Conservation (phyloP, 345 rosid species). For the Anacardium occidentale region DNA sequence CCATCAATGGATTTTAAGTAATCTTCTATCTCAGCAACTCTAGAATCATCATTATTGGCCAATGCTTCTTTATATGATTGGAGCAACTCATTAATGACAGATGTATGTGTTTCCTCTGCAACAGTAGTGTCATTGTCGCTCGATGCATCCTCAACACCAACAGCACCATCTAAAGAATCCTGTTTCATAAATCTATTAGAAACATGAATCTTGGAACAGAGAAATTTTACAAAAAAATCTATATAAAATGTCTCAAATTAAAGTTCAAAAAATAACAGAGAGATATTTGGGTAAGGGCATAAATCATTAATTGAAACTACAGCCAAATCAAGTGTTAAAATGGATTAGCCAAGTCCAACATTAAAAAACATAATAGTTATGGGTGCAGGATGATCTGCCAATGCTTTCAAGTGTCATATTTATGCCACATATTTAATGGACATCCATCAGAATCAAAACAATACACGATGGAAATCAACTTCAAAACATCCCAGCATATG, state of each 20-base stretch:
- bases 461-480: neutral
- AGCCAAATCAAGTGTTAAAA: neutral
- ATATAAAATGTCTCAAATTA: neutral
- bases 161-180: slow-evolving; percentile 61
- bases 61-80: slow-evolving; percentile 68
- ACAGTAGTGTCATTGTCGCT: slow-evolving; percentile 36
- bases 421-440: neutral
- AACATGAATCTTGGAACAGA: slow-evolving; percentile 5
- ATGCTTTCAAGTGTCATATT: neutral
- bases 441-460: neutral
- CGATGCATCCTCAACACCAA: slow-evolving; percentile 38
- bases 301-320: neutral
- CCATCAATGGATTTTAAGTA: slow-evolving; percentile 66
- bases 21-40: slow-evolving; percentile 64
- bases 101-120: slow-evolving; percentile 50
- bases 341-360: neutral
- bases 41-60: slow-evolving; percentile 55
- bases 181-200: slow-evolving; percentile 38
- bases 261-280: neutral
- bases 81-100: slow-evolving; percentile 45
- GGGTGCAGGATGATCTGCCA: neutral
- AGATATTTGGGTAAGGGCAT: neutral
- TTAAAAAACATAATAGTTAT: neutral
- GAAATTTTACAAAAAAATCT: neutral
- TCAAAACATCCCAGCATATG: neutral